Evolutionary conservation across 306 rosid genomes (phyloP), one percentile per base, ranked within the genome.

Genomic region (Prunus persica): DNA sequence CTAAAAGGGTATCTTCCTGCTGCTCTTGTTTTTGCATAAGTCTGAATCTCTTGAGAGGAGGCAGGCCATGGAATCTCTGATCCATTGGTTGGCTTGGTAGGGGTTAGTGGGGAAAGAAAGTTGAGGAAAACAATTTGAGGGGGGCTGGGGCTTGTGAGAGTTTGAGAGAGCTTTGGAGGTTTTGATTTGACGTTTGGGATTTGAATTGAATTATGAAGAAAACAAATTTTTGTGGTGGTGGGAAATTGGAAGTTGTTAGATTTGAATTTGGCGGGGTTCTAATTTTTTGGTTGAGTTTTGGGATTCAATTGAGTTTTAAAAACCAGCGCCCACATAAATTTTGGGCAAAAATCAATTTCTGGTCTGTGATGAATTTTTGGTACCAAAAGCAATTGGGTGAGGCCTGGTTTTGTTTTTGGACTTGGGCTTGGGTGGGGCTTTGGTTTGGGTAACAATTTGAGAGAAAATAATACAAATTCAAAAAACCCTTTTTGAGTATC

Each of bases 11-110:
- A 4, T 71, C 52, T 38, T 30, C 66, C 2, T 19, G 50, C 0
- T 43, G 61, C 6, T 49, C 79, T 1, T 88, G 83, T 3, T 87
- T 82, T 15, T 90, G 93, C n/a, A 90, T 81, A 74, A 92, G 55
- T 72, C 90, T 80, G 70, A 86, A 69, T 49, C 97, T 72, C 65
- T 95, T 95, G 78, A 85, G 81, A 11, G 92, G 96, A 77, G 97
- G 96, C 20, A 90, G 83, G 66, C 87, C 81, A 19, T 47, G 82
- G 76, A 75, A 83, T 43, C 73, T 43, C 73, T 83, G 16, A 22
- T 88, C 90, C 98, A 90, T 91, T 58, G 52, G n/a, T 13, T 7
- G 49, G 43, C 1, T n/a, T 49, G 70, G 34, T 22, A 43, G 43
- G 43, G 43, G 9, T 38, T 6, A 9, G 43, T 19, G 13, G 67